These are phyloP conservation scores for Kazachstania sp. DNA, from an alignment of 1,139 yeast genomes.

Conservation along the genomic window DNA sequence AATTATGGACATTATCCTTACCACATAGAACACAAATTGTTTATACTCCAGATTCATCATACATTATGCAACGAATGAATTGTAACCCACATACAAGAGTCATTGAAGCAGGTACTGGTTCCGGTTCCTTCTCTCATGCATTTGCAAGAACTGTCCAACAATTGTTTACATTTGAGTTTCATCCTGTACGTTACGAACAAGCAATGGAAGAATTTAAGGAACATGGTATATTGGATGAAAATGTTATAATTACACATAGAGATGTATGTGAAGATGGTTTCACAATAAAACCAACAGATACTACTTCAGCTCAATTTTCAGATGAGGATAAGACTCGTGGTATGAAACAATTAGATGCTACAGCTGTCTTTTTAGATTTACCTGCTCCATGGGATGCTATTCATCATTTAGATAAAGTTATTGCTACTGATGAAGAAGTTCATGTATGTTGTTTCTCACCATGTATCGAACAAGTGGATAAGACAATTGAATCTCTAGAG, in stretches of 20 bases:
- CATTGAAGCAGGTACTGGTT: constrained; percentile 97
- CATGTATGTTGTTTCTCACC: constrained; percentile 93
- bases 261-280: constrained; percentile 92
- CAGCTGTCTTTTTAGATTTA: constrained; percentile 76
- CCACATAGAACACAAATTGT: constrained; percentile 98
- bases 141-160: constrained; percentile 78
- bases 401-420: constrained; percentile 56
- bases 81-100: constrained; percentile 70
- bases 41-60: constrained; percentile 90
- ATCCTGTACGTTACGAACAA: constrained; percentile 69
- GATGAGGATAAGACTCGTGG: constrained; percentile 8
- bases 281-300: constrained; percentile 36
- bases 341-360: constrained; percentile 41
- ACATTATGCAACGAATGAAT: constrained; percentile 71
- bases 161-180: constrained; percentile 84
- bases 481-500: constrained; percentile 68
- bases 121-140: constrained; percentile 92
- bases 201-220: constrained; percentile 68
- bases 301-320: constrained; percentile 27
- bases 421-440: constrained; percentile 46
- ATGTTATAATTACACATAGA: constrained; percentile 65
- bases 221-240: constrained; percentile 51
- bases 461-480: constrained; percentile 92
- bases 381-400: constrained; percentile 98
- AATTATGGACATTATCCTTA: constrained; percentile 85